A percentile compares a stretch with the other conserved stretches of the same genome.
Evolutionary conservation across 805 yeast genomes (phyloP).

Genomic region (Scheffersomyces ergatensis): DNA sequence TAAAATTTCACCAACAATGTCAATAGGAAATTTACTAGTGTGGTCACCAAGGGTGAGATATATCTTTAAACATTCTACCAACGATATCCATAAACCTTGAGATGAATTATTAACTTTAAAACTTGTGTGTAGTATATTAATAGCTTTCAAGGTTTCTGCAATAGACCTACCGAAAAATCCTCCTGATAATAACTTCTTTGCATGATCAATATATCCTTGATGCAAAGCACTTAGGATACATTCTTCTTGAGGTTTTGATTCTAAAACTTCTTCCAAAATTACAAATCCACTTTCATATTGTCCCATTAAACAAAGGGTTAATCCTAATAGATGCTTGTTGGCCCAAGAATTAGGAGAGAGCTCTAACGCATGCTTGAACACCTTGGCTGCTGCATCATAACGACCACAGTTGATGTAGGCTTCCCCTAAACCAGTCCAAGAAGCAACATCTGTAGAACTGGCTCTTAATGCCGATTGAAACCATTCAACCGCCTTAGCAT

Average conservation of each 20-base stretch:
- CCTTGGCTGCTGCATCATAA: constrained; percentile 81
- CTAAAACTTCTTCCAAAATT: constrained; percentile 42
- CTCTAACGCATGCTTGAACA: constrained; percentile 62
- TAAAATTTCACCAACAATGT: constrained; percentile 19
- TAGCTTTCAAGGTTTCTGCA: constrained; percentile 43
- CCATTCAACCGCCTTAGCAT: constrained; percentile 79
- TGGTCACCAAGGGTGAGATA: constrained; percentile 56
- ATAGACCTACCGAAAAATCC: constrained; percentile 72
- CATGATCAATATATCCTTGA: constrained; percentile 55
- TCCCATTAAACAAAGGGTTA: constrained; percentile 59
- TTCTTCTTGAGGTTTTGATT: constrained; percentile 44
- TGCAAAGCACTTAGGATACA: constrained; percentile 50
- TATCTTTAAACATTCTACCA: constrained; percentile 56
- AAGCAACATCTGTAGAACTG: constrained; percentile 62
- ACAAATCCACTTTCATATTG: constrained; percentile 62
- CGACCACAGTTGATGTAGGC: constrained; percentile 85
- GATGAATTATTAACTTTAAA: constrained; percentile 35
- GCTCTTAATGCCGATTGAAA: constrained; percentile 83
- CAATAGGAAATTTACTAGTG: constrained; percentile 47
- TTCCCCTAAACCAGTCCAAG: constrained; percentile 98
- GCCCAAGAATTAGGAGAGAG: constrained; percentile 53
- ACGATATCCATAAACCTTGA: constrained; percentile 63
- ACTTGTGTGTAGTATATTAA: constrained; percentile 41
- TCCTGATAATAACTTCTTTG: constrained; percentile 47
- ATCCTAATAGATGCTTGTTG: constrained; percentile 65